Base-by-base conservation (phyloP, 768 basidiomycete genomes). In the Hygrophorus pudorinus region DNA sequence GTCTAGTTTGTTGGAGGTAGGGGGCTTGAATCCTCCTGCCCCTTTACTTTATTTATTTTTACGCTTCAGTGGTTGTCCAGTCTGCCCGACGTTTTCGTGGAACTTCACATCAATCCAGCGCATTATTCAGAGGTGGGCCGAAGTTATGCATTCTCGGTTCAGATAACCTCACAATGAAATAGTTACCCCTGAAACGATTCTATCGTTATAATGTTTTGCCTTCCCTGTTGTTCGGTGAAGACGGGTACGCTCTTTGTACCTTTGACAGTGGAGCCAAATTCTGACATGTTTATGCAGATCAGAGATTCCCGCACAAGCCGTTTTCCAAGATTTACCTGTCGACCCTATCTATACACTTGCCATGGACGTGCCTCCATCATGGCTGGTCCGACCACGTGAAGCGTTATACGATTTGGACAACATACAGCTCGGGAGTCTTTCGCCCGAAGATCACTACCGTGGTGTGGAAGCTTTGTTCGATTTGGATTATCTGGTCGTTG, bases 361-460 rank as follows among this genome's bases (percentile, higher is more conserved):
- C 3, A 83, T 96, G 76, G 94, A 98, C 41, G 81, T 90, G 2
- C 89, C 87, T 4, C 68, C 79, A 2, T 79, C 94, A 0, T 99
- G 96, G 96, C 78, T 97, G 5, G 92, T 91, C 20, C 81, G 89
- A 9, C 96, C 94, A 1, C 77, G 79, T 10, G 80, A 89, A 55
- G 85, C 93, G 0, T 68, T 81, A 1, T 88, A 96, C 52, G 94
- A 99, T 59, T 76, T 98, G 20, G 94, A 99, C 65, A 99, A 99
- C 60, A 84, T 99, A 46, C 86, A 92, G 36, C 75, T 98, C 5
- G 72, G 71, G 9, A 72, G 74, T 35, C 70, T 94, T 2, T 65
- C 75, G 1, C 65, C 70, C 0, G 68, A 72, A 33, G 81, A 85
- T 35, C 65, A 68, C 12, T 79, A 27, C 7, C 41, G 41, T 27